Conservation (phyloP, 2,329 filamentous ascomycete genomes). For the Myriosclerotinia scirpicola region DNA sequence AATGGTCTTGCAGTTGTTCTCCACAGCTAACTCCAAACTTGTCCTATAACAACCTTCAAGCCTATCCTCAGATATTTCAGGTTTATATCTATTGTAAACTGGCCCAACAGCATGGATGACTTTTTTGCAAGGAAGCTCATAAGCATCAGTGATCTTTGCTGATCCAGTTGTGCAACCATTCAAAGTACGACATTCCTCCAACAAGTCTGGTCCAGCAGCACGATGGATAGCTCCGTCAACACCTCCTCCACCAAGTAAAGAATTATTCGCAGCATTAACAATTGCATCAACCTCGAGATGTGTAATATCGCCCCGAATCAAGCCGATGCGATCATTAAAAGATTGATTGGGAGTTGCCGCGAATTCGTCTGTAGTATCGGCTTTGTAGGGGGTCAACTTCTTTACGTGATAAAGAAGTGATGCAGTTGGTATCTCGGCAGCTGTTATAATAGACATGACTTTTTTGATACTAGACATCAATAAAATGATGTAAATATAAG, state of each 20-base stretch:
- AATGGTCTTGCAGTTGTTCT: slow-evolving; percentile 65
- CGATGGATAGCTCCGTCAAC: slow-evolving; percentile 86
- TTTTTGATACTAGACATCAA: slow-evolving; percentile 31
- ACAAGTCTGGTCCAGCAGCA: slow-evolving; percentile 70
- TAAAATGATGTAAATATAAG: not conserved
- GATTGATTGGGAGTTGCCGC: slow-evolving; percentile 47
- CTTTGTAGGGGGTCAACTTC: slow-evolving; percentile 36
- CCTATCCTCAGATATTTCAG: slow-evolving; percentile 48
- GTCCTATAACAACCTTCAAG: slow-evolving; percentile 65
- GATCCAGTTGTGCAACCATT: slow-evolving; percentile 73
- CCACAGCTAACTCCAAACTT: slow-evolving; percentile 70
- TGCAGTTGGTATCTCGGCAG: slow-evolving; percentile 39
- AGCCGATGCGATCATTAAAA: slow-evolving; percentile 69
- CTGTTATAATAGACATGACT: slow-evolving; percentile 36
- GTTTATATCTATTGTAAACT: slow-evolving; percentile 56
- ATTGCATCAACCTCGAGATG: slow-evolving; percentile 75
- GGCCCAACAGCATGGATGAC: slow-evolving; percentile 93
- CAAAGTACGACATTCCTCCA: slow-evolving; percentile 69
- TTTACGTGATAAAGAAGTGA: slow-evolving; percentile 39
- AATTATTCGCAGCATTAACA: slow-evolving; percentile 86
- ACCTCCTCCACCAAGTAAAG: slow-evolving; percentile 82
- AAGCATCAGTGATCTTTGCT: slow-evolving; percentile 80
- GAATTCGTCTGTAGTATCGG: slow-evolving; percentile 26
- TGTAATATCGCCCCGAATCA: slow-evolving; percentile 80
- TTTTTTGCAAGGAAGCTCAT: slow-evolving; percentile 70